These are phyloP conservation scores for Choiromyces venosus DNA, from an alignment of 495 filamentous ascomycete species.

Conservation along the genomic window DNA sequence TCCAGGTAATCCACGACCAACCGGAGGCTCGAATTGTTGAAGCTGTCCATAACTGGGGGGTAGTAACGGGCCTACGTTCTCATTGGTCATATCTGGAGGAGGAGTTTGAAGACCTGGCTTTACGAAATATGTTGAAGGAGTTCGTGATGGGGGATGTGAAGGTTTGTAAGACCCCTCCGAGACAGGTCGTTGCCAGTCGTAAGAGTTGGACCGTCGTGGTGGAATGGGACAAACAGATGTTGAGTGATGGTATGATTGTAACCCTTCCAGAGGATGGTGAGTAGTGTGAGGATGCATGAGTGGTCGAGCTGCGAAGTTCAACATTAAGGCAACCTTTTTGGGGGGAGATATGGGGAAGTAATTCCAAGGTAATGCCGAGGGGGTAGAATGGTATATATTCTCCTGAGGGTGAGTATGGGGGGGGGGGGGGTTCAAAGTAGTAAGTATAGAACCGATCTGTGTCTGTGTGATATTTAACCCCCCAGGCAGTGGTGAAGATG, in stretches of 20 bases:
- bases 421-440: neutral
- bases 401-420: neutral
- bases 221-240: neutral
- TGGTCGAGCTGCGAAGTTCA: slow-evolving; percentile 36
- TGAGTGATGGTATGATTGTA: slow-evolving; percentile 21
- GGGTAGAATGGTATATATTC: slow-evolving; percentile 6
- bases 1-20: slow-evolving; percentile 31
- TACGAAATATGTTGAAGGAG: slow-evolving; percentile 20
- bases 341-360: slow-evolving; percentile 34
- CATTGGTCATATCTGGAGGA: slow-evolving; percentile 38
- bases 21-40: slow-evolving; percentile 37
- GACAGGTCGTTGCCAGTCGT: neutral
- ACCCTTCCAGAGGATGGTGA: slow-evolving; percentile 37
- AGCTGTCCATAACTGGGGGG: slow-evolving; percentile 32
- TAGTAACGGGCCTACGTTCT: slow-evolving; percentile 23
- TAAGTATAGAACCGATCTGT: neutral
- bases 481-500: slow-evolving; percentile 32
- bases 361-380: slow-evolving; percentile 36
- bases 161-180: neutral
- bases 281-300: slow-evolving; percentile 37
- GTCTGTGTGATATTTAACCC: slow-evolving; percentile 20
- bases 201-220: neutral
- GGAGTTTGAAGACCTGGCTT: slow-evolving; percentile 39
- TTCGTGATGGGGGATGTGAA: slow-evolving; percentile 20
- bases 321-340: slow-evolving; percentile 30